Base-by-base conservation (phyloP, 1,284 basidiomycete genomes). In the Apiotrichum siamense region DNA sequence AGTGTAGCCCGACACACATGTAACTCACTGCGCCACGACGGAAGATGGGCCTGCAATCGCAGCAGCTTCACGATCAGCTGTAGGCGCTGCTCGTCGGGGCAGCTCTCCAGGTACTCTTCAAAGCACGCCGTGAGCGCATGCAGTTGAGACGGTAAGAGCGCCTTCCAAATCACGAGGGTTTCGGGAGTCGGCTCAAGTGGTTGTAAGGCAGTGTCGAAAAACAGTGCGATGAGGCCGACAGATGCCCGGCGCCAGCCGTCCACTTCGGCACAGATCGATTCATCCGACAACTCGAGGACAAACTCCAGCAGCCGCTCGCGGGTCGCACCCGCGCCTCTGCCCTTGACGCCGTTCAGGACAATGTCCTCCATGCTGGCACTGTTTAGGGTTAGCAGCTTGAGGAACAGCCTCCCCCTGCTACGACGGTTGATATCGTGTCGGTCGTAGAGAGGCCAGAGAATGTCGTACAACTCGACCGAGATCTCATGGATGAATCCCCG, bases 321-420 rank as follows among this genome's bases (percentile, higher is more conserved):
- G n/a, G 56, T 58, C 18, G 25, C 9, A 32, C 38, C 18, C 24
- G 33, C 17, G 25, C 20, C 7, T 13, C 3, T 21, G 18, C 24
- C 25, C 39, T 41, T 18, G 12, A 33, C n/a, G 12, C n/a, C n/a
- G 18, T 49, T 29, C 21, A 35, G 23, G 3, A 69, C 50, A 3
- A 66, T 50, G 26, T 47, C 24, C 41, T 68, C 63, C 24, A 68
- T 47, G 0, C 66, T 60, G 1, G 31, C 21, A 4, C 63, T 25
- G 41, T 68, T 62, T 29, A 69, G 60, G 17, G 63, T 58, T 1
- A 71, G 39, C n/a, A 71, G 50, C 24, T 55, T 59, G n/a, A 69
- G 55, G 18, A 69, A 52, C 1, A 71, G 18, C 11, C 67, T 50
- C 0, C 58, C 50, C 36, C 66, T 55, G 15, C 54, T 49, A 26